Evolutionary conservation across 2,329 filamentous ascomycete species (phyloP).

Genomic region (Raffaelea arxii): DNA sequence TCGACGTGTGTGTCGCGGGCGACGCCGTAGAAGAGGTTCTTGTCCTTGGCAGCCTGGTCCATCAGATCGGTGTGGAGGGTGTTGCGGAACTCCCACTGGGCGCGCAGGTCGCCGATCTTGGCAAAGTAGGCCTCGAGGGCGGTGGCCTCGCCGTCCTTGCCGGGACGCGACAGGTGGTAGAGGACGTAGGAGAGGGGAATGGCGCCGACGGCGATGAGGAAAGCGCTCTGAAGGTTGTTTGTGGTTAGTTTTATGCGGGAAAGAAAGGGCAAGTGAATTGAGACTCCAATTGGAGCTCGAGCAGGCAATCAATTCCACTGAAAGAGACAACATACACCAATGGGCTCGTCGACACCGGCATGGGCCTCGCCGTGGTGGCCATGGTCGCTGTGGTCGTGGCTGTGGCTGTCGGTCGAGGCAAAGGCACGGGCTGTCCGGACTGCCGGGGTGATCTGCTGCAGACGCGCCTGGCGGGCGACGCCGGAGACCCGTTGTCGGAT

Average conservation of each 20-base stretch:
- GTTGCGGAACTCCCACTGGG: constrained; percentile 43
- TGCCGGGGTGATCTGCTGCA: constrained; percentile 17
- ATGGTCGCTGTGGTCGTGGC: constrained; percentile 6
- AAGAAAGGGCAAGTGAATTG: no score
- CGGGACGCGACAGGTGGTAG: constrained; percentile 40
- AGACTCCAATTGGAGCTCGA: no score
- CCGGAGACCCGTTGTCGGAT: constrained; percentile 25
- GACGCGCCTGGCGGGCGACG: constrained; percentile 24
- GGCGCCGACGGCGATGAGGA: constrained; percentile 34
- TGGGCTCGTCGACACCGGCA: constrained; percentile 37
- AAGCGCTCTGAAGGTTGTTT: constrained; percentile 33
- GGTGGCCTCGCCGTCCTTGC: constrained; percentile 39
- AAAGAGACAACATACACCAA: constrained; percentile 39
- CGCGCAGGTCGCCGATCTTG: constrained; percentile 35
- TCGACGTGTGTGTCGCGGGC: constrained; percentile 37
- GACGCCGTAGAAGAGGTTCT: constrained; percentile 40
- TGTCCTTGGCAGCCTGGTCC: constrained; percentile 49
- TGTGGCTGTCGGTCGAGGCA: constrained; percentile 29
- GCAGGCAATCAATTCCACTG: neutral
- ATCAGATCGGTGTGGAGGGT: constrained; percentile 38
- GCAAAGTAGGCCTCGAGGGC: constrained; percentile 34
- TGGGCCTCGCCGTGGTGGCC: constrained; percentile 27
- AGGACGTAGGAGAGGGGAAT: constrained; percentile 33
- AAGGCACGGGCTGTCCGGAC: constrained; percentile 35
- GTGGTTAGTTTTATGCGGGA: no score